A percentile compares a stretch with the other conserved stretches of the same genome.
Conservation (phyloP, 305 asterid species). For the Ruellia speciosa region DNA sequence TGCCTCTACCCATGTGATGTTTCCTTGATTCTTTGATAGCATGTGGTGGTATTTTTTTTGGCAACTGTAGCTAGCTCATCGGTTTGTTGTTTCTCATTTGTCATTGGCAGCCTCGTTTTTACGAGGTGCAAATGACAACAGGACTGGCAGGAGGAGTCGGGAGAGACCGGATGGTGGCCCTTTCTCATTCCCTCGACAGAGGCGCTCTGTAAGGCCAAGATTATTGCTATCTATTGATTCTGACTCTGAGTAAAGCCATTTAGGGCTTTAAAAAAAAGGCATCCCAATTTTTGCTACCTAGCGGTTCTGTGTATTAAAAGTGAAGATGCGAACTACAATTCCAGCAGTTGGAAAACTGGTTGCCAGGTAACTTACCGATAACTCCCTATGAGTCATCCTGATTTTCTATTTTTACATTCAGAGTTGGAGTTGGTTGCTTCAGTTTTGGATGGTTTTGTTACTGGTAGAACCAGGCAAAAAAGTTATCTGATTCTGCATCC, state of each 20-base stretch:
- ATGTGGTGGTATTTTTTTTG: no score
- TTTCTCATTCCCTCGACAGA: conserved; percentile 73
- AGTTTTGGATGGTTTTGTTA: no score
- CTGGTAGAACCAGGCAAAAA: no score
- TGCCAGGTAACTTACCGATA: not conserved
- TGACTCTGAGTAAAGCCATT: conserved; percentile 25
- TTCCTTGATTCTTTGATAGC: no score
- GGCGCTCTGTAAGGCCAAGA: conserved; percentile 89
- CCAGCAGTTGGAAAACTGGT: not conserved
- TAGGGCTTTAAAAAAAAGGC: not conserved
- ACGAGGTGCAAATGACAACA: conserved; percentile 47
- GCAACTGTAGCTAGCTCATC: not conserved
- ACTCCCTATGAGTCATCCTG: no score
- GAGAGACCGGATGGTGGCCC: conserved; percentile 71
- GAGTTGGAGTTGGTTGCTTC: no score
- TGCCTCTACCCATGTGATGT: not conserved
- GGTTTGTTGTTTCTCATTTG: conserved; percentile 3
- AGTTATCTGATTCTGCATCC: no score
- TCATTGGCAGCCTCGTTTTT: conserved; percentile 54
- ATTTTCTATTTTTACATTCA: no score
- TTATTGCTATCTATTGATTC: conserved; percentile 65
- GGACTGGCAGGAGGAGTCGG: conserved; percentile 47
- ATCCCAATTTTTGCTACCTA: no score
- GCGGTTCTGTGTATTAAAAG: not conserved
- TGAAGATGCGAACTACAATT: not conserved